Evolutionary conservation across 495 filamentous ascomycete species (phyloP), one percentile per base, ranked within the genome.

Genomic region (Penicillium coprophilum): DNA sequence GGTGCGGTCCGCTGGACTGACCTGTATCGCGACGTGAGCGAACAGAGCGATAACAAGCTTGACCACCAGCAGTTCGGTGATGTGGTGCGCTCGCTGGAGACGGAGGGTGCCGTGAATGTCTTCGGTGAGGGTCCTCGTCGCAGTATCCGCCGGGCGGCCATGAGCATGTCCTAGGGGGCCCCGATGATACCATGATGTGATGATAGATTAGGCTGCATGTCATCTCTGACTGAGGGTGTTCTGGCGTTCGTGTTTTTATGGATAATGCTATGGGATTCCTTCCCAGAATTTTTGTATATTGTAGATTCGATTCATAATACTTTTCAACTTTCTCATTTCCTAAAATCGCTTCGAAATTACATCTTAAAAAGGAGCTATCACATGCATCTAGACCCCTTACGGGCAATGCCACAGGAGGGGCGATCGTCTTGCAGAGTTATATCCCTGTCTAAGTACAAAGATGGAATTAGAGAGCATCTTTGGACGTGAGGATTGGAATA

Each of bases 61-160:
- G 93, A 96, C 58, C 78, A 79, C 19, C 73, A 73, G 10, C 93
- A 97, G 70, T 94, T 97, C 66, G 78, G 79, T 1, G 92, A 96
- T 69, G 88, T 85, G 11, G 80, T 97, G 60, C 80, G 87, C 58
- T 75, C 79, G 8, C 70, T 97, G 57, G 92, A 97, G 77, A 82
- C 87, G 58, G 94, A 97, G 74, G 94, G 95, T 4, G 68, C 80
- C 17, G 79, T 97, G 50, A 87, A 87, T 76, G 80, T 97, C 38
- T 80, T 78, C 43, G 95, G 95, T 4, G 93, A 97, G 62, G 94
- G 93, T 10, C 76, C 87, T 20, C 84, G 93, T 62, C 90, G 83
- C 76, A 88, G 72, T 56, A 88, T 98, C 56, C 84, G 93, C 67
- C 86, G 92, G 45, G 60, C 62, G 28, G 63, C 66, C 12, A 31